phyloP scores from a whole-genome alignment of 2,329 filamentous ascomycete species.

The Sarocladiaceae sp. region DNA sequence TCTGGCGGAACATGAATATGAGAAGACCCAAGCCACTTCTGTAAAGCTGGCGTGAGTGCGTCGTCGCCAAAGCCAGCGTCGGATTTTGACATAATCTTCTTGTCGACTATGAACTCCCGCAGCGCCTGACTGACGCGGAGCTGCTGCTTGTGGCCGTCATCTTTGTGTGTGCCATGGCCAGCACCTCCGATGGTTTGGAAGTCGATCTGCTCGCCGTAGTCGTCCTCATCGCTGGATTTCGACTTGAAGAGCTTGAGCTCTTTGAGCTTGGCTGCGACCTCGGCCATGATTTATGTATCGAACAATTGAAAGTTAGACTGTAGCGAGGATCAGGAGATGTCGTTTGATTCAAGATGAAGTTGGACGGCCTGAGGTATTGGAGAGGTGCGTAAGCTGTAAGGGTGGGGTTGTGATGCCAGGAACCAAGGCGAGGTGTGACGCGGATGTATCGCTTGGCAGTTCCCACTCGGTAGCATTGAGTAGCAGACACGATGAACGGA shows the following conservation, averaged over 20 bases:
- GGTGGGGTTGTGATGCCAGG: neutral
- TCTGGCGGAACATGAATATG: conserved; percentile 50
- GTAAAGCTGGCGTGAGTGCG: conserved; percentile 37
- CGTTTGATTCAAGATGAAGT: no score
- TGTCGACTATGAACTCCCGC: conserved; percentile 46
- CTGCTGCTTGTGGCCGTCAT: conserved; percentile 41
- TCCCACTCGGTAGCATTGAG: no score
- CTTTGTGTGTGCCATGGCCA: conserved; percentile 43
- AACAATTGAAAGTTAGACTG: no score
- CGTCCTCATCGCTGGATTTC: conserved; percentile 23
- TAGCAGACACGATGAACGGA: no score
- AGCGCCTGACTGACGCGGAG: conserved; percentile 55
- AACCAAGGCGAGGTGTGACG: neutral
- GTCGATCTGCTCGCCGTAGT: conserved; percentile 26
- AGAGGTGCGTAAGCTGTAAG: conserved; percentile 1
- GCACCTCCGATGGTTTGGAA: conserved; percentile 48
- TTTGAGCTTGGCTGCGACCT: conserved; percentile 22
- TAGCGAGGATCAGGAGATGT: no score
- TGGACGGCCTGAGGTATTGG: no score
- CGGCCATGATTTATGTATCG: conserved; percentile 15
- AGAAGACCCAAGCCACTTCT: conserved; percentile 46
- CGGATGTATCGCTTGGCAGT: neutral
- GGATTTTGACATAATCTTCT: conserved; percentile 40
- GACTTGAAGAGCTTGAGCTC: conserved; percentile 25
- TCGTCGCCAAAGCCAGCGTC: conserved; percentile 42